Conservation (phyloP, 1,284 basidiomycete species). For the Takashimella koratensis region DNA sequence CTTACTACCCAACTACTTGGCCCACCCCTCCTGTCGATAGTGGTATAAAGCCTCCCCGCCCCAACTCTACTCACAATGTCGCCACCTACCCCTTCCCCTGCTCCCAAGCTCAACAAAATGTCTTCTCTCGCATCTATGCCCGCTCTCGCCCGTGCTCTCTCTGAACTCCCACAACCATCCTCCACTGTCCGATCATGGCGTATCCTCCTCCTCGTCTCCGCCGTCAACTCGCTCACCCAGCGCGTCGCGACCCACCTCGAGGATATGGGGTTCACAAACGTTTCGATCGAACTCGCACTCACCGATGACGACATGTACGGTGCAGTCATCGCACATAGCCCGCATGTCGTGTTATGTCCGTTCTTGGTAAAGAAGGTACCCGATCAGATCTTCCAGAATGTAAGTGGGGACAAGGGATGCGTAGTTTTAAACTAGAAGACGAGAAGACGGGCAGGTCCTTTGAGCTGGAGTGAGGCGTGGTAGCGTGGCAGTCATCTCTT, state of each 20-base stretch:
- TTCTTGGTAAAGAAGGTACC: constrained; percentile 52
- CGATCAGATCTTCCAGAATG: constrained; percentile 43
- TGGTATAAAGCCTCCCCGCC: too few relatives aligned
- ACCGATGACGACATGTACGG: constrained; percentile 48
- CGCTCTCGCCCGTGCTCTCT: constrained; percentile 20
- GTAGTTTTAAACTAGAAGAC: neutral
- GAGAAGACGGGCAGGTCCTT: neutral
- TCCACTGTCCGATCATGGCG: constrained; percentile 24
- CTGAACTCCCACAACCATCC: constrained; percentile 15
- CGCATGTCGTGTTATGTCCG: constrained; percentile 51
- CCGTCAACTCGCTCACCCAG: constrained; percentile 52
- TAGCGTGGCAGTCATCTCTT: too few relatives aligned
- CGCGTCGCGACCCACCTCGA: constrained; percentile 44
- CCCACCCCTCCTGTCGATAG: too few relatives aligned
- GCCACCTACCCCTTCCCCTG: neutral
- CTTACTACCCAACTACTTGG: too few relatives aligned
- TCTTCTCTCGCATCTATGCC: constrained; percentile 4
- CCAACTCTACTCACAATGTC: neutral
- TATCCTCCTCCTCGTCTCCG: constrained; percentile 50
- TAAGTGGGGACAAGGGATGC: constrained; percentile 16
- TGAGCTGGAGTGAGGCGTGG: neutral
- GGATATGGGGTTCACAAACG: constrained; percentile 42
- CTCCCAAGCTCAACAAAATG: neutral
- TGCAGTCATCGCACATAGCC: constrained; percentile 43
- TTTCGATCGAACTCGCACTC: constrained; percentile 48